Evolutionary conservation across 2,329 filamentous ascomycete genomes (phyloP).

Genomic region (Hymenoscyphus salicellus): DNA sequence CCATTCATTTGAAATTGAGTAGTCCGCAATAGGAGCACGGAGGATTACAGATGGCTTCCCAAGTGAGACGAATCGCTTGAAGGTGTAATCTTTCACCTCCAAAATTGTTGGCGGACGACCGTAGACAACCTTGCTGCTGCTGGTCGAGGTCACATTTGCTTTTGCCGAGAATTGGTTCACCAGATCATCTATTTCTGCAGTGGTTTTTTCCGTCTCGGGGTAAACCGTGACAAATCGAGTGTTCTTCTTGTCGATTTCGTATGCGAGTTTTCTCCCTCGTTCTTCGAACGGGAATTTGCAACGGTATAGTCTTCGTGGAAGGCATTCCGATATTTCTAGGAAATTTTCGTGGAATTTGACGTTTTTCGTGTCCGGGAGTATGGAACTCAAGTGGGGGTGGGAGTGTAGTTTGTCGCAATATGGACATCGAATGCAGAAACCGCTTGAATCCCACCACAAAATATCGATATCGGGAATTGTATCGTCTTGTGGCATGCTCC

Average conservation of each 20-base stretch:
- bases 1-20: background rate
- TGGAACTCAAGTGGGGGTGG: background rate
- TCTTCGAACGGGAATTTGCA: background rate
- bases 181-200: background rate
- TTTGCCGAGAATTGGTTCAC: background rate
- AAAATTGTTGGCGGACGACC: background rate
- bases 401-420: background rate
- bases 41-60: background rate
- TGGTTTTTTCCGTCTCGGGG: background rate
- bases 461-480: background rate
- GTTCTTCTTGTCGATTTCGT: background rate
- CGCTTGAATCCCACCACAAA: background rate
- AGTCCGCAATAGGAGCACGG: background rate
- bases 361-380: background rate
- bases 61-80: background rate
- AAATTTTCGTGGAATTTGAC: background rate
- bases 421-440: background rate
- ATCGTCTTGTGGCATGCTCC: background rate
- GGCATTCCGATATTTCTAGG: background rate
- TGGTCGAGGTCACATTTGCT: background rate
- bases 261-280: background rate
- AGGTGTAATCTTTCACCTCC: background rate
- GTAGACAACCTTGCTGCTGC: background rate
- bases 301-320: background rate
- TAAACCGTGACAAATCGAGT: background rate